A percentile compares a stretch with the other conserved stretches of the same genome.
Evolutionary conservation across 1,284 basidiomycete species (phyloP).

Genomic region (Ustilago trichophora): DNA sequence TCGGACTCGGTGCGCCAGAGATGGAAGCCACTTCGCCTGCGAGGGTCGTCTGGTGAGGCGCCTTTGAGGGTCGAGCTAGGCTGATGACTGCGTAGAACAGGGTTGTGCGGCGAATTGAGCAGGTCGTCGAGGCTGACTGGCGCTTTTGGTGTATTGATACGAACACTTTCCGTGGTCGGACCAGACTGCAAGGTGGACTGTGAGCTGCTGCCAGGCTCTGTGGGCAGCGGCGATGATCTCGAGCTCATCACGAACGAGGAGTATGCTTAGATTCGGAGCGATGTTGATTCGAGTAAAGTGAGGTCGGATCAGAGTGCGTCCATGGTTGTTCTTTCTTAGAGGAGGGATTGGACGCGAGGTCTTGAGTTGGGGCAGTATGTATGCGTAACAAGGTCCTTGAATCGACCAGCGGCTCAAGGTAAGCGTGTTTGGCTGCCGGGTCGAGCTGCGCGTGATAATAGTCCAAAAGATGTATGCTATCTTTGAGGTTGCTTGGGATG

Average conservation of each 20-base stretch:
- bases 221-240: constrained; percentile 2
- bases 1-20: constrained; percentile 54
- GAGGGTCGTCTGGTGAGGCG: constrained; percentile 28
- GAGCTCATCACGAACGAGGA: constrained; percentile 18
- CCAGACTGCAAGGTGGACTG: constrained; percentile 10
- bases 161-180: constrained; percentile 7
- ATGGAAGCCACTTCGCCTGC: constrained; percentile 49
- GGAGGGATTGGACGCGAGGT: no score
- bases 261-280: no score
- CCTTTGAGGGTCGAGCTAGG: constrained; percentile 27
- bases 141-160: constrained; percentile 37
- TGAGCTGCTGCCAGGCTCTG: constrained; percentile 13
- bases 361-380: neutral
- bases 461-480: no score
- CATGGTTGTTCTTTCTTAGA: no score
- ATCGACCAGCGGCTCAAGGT: constrained; percentile 19
- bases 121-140: constrained; percentile 39
- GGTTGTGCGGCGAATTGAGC: constrained; percentile 41
- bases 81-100: constrained; percentile 11
- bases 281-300: no score
- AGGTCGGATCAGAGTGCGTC: no score
- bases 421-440: no score
- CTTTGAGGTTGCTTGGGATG: no score
- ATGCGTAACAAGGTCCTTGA: constrained; percentile 12
- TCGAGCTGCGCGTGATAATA: no score